Evolutionary conservation across 75 land plant genomes (phyloP), one percentile per base, ranked within the genome.

Genomic region (Larix kaempferi): DNA sequence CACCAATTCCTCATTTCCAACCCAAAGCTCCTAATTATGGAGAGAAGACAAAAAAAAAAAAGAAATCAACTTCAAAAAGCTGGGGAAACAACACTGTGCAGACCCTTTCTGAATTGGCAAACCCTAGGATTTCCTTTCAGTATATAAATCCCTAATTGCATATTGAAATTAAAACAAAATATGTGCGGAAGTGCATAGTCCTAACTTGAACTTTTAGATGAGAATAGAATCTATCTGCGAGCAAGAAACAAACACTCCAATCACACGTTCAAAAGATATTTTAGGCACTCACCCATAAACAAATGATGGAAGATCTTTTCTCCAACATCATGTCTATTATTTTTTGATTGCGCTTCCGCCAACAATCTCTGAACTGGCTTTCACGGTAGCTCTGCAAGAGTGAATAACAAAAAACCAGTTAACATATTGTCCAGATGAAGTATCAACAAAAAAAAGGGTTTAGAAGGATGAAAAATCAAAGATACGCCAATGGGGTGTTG

Each of bases 1-100:
- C 3, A 94, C 97, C 35, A 94, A 86, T 73, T 94, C 95, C 33
- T 90, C 88, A 80, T 86, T 92, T 27, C 89, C 91, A 61, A 94
- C 82, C 97, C 97, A 94, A 44, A 94, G 85, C 74, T 94, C 97
- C 97, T 94, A 39, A 69, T 39, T 21, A 13, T 69, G 49, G 7
- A 69, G 49, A 39, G 19, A 23, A 26, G 57, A 25, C 4, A 14
- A 16, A 54, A 25, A 52, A 54, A 5, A 14, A 69, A 35, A 41
- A 1, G n/a, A 69, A 39, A 41, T 39, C 72, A 69, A 39, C 14
- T 65, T 33, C 39, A 33, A 65, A 6, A 44, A 44, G 52, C 52
- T 44, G 52, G 52, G 52, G 10, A 44, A 44, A 65, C 69, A 63
- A 65, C 16, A 33, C 33, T 14, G 2, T 37, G 39, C 2, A 33